phyloP scores from a whole-genome alignment of 352 stramenopile genomes.

The Thalassiosira livingstoniorum region DNA sequence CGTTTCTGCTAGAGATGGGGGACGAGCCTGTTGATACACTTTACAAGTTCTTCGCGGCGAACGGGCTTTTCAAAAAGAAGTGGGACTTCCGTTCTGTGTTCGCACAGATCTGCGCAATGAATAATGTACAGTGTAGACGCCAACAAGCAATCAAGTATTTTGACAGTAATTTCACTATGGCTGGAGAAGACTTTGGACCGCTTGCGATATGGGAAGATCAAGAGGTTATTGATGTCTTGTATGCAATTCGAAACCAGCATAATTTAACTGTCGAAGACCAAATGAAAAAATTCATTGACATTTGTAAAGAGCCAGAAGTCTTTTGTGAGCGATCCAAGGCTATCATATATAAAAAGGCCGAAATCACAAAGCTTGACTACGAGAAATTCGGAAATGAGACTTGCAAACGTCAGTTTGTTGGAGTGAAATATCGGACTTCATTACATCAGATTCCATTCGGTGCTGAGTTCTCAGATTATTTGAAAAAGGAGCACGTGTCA shows the following conservation, averaged over 20 bases:
- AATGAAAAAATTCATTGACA: slow-evolving; percentile 57
- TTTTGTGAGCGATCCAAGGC: slow-evolving; percentile 53
- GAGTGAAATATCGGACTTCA: slow-evolving; percentile 57
- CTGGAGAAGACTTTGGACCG: slow-evolving; percentile 30
- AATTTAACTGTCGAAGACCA: slow-evolving; percentile 62
- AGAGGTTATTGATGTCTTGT: slow-evolving; percentile 68
- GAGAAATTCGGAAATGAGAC: slow-evolving; percentile 71
- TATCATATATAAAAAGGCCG: slow-evolving; percentile 55
- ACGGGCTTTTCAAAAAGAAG: slow-evolving; percentile 67
- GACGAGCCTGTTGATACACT: slow-evolving; percentile 67
- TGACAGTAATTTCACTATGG: slow-evolving; percentile 63
- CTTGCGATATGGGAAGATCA: slow-evolving; percentile 65
- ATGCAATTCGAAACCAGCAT: slow-evolving; percentile 46
- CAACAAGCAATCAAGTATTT: slow-evolving; percentile 59
- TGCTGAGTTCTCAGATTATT: slow-evolving; percentile 34
- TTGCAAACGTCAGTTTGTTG: slow-evolving; percentile 64
- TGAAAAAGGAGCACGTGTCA: slow-evolving; percentile 51
- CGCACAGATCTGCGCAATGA: slow-evolving; percentile 57
- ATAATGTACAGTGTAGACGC: slow-evolving; percentile 54
- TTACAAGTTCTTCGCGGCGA: slow-evolving; percentile 55
- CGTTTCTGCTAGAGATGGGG: slow-evolving; percentile 55
- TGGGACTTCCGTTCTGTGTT: slow-evolving; percentile 65
- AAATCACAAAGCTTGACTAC: slow-evolving; percentile 69
- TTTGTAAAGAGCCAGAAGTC: slow-evolving; percentile 63
- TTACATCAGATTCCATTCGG: slow-evolving; percentile 59